Base-by-base conservation (phyloP, 306 rosid genomes). In the Gastrolobium villosum region DNA sequence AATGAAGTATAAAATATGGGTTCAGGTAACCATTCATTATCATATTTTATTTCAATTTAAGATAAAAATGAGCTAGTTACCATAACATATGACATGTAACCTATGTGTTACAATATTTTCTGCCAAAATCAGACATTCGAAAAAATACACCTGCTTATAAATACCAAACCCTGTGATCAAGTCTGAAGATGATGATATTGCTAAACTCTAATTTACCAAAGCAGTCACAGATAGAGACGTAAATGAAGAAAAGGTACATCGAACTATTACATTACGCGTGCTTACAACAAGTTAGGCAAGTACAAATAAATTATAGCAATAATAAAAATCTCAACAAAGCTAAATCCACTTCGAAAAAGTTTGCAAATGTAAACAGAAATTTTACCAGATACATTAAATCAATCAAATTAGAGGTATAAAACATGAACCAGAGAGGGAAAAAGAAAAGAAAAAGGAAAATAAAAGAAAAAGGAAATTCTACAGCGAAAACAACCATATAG, bases 261-360 rank as follows among this genome's bases (percentile, higher is more conserved):
- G 31, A 37, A 84, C 68, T 74, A 34, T 55, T 10, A 53, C 74
- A 69, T 69, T 54, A 54, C 84, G 49, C 30, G 74, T 75, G 72
- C 55, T 55, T 49, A 30, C 30, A 75, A 57, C 63, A 76, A 72
- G 65, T 65, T 59, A 77, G 64, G 74, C 46, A 65, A 71, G 62
- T 41, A 34, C 30, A 65, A 67, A 57, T 10, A 72, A 13, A 74
- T 6, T 50, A 72, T 8, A 71, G 71, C 7, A 1, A 62, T 11
- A 59, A n/a, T n/a, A n/a, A n/a, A n/a, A n/a, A n/a, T n/a, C n/a
- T n/a, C n/a, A 61, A 4, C 43, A 57, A 80, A 66, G 67, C 44
- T 28, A 9, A 78, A 74, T 55, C 79, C 7, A 85, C 76, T 70
- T 70, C 28, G 63, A 9, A 63, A 1, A 62, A 73, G 50, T 66